Conservation (phyloP, 345 rosid genomes). For the Syzygium jambos region DNA sequence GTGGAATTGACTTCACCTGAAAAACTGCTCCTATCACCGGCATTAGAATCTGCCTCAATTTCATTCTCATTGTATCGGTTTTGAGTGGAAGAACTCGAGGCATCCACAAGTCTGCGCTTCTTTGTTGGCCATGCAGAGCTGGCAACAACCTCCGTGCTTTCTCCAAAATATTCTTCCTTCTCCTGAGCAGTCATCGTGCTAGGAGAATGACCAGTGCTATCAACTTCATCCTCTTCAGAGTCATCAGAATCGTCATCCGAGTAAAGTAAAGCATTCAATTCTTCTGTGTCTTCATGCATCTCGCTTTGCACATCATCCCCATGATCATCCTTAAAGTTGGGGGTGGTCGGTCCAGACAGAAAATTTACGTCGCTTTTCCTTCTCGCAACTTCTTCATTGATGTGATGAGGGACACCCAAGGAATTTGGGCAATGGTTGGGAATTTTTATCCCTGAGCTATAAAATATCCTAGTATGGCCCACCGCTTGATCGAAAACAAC, state of each 20-base stretch:
- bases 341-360: background rate
- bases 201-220: slow-evolving; percentile 90
- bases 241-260: slow-evolving; percentile 66
- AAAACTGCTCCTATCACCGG: slow-evolving; percentile 16
- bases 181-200: slow-evolving; percentile 22
- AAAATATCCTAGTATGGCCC: slow-evolving; percentile 47
- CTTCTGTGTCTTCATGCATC: slow-evolving; percentile 96
- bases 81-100: slow-evolving; percentile 18
- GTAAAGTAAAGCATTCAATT: slow-evolving; percentile 83
- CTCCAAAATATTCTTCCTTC: slow-evolving; percentile 18
- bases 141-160: slow-evolving; percentile 39
- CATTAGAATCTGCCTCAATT: slow-evolving; percentile 24
- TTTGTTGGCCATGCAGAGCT: slow-evolving; percentile 49
- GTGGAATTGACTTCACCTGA: slow-evolving; percentile 19
- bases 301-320: slow-evolving; percentile 39
- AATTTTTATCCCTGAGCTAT: slow-evolving; percentile 21
- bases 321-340: slow-evolving; percentile 18
- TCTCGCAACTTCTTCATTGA: slow-evolving; percentile 14
- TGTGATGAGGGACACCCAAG: background rate
- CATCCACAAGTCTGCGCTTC: slow-evolving; percentile 45
- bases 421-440: slow-evolving; percentile 2
- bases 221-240: slow-evolving; percentile 65
- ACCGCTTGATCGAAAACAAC: slow-evolving; percentile 69
- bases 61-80: slow-evolving; percentile 16
- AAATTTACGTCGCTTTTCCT: slow-evolving; percentile 15